Percentiles rank a stretch among this genome's conserved stretches.
Conservation (phyloP, 2,329 filamentous ascomycete species). For the Exophiala aquamarina region DNA sequence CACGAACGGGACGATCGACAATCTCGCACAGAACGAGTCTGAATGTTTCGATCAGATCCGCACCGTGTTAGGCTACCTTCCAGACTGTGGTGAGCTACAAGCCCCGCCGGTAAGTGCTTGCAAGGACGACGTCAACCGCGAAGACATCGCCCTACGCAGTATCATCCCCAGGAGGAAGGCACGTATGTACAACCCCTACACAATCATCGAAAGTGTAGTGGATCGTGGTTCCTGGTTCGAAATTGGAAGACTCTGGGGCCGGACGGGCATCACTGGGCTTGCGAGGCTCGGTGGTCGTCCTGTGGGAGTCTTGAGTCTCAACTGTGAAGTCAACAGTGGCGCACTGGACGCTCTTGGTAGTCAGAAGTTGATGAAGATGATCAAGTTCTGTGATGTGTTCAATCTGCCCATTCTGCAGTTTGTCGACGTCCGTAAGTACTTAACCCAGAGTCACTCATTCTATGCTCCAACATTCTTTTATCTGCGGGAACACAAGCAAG, state of each 20-base stretch:
- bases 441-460: not conserved
- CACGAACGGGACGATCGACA: constrained; percentile 66
- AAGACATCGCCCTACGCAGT: constrained; percentile 52
- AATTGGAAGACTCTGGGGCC: constrained; percentile 63
- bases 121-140: constrained; percentile 51
- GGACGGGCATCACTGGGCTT: constrained; percentile 60
- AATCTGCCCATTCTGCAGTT: constrained; percentile 65
- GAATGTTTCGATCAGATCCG: constrained; percentile 62
- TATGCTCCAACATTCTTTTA: not conserved
- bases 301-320: constrained; percentile 60
- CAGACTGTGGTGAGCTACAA: constrained; percentile 54
- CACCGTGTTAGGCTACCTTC: constrained; percentile 57
- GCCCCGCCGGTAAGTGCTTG: constrained; percentile 51
- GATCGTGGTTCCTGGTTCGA: constrained; percentile 62
- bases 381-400: constrained; percentile 66
- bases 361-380: constrained; percentile 60
- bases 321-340: constrained; percentile 62
- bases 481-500: not conserved
- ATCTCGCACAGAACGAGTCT: constrained; percentile 59
- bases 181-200: constrained; percentile 60
- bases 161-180: constrained; percentile 59
- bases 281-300: constrained; percentile 59
- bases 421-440: constrained; percentile 55
- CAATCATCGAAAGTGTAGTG: constrained; percentile 58
- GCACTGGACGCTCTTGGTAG: constrained; percentile 61